phyloP scores from a whole-genome alignment of 2,329 filamentous ascomycete genomes.

The Anthostomella pinea region DNA sequence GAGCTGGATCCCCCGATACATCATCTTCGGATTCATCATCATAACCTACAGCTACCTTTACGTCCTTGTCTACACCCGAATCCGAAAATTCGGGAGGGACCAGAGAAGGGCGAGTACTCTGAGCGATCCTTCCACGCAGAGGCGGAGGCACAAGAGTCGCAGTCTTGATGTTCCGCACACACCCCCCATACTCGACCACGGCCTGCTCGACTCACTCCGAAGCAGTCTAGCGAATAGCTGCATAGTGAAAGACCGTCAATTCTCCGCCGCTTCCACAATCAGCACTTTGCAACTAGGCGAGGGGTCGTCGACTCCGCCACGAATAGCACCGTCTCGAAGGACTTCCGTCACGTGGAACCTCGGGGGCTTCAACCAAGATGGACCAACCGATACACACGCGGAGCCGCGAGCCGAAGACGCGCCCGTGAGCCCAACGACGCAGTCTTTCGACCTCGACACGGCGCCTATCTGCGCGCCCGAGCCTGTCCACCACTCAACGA shows the following conservation, averaged over 20 bases:
- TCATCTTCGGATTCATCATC: slow-evolving; percentile 64
- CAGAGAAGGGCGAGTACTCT: slow-evolving; percentile 27
- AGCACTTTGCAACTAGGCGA: slow-evolving; percentile 25
- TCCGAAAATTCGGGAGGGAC: slow-evolving; percentile 37
- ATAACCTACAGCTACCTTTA: slow-evolving; percentile 68
- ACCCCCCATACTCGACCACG: slow-evolving; percentile 23
- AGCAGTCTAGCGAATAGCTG: slow-evolving; percentile 10
- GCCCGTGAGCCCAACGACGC: slow-evolving; percentile 10
- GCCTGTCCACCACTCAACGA: slow-evolving; percentile 2
- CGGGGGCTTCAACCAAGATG: slow-evolving; percentile 19
- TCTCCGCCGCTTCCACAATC: slow-evolving; percentile 26
- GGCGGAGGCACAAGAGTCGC: slow-evolving; percentile 6
- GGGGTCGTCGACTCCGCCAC: slow-evolving; percentile 5
- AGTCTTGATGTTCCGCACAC: slow-evolving; percentile 20
- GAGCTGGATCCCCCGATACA: slow-evolving; percentile 71
- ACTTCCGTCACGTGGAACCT: slow-evolving; percentile 25
- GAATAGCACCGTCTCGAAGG: slow-evolving; percentile 8
- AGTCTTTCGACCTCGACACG: slow-evolving; percentile 1
- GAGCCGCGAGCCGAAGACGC: slow-evolving; percentile 4
- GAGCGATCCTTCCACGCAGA: slow-evolving; percentile 11
- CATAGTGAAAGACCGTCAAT: slow-evolving; percentile 18
- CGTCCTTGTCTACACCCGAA: slow-evolving; percentile 54
- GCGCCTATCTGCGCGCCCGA: slow-evolving; percentile 9
- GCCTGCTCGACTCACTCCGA: slow-evolving; percentile 19
- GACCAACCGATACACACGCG: slow-evolving; percentile 1